Percentiles rank a stretch among this genome's conserved stretches.
phyloP scores from a whole-genome alignment of 108 stramenopile species.

The Chaetoceros muelleri region DNA sequence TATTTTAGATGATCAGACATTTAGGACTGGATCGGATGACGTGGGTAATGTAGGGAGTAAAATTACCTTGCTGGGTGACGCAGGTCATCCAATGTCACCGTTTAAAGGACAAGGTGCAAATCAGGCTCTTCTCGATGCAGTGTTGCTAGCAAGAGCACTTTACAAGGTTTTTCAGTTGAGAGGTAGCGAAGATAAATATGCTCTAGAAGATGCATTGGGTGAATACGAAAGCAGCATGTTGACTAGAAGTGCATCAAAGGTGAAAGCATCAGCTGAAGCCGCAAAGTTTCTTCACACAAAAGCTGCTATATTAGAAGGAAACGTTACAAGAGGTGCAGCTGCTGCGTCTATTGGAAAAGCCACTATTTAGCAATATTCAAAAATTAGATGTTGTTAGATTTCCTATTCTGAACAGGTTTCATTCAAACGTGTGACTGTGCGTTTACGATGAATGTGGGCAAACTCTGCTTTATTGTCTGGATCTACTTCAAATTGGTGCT shows the following conservation, averaged over 20 bases:
- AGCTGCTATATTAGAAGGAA: constrained; percentile 42
- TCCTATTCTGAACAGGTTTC: no score
- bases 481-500: no score
- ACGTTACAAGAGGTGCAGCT: constrained; percentile 54
- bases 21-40: constrained; percentile 12
- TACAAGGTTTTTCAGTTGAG: constrained; percentile 8
- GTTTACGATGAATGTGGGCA: no score
- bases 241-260: constrained; percentile 39
- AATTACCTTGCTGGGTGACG: constrained; percentile 65
- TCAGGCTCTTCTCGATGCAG: constrained; percentile 71
- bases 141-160: constrained; percentile 44
- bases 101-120: constrained; percentile 88
- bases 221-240: constrained; percentile 56
- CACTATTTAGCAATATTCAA: no score
- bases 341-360: no score
- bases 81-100: constrained; percentile 78
- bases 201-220: constrained; percentile 16
- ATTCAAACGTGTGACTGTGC: no score
- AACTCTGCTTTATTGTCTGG: no score
- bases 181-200: constrained; percentile 2
- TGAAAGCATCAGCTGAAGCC: constrained; percentile 51
- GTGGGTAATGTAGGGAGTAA: constrained; percentile 4
- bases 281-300: constrained; percentile 52
- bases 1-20: constrained; percentile 20
- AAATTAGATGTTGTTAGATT: no score